Percentiles rank a stretch among this genome's conserved stretches.
Conservation (phyloP, 2,329 filamentous ascomycete genomes). For the Colletotrichum costaricense region DNA sequence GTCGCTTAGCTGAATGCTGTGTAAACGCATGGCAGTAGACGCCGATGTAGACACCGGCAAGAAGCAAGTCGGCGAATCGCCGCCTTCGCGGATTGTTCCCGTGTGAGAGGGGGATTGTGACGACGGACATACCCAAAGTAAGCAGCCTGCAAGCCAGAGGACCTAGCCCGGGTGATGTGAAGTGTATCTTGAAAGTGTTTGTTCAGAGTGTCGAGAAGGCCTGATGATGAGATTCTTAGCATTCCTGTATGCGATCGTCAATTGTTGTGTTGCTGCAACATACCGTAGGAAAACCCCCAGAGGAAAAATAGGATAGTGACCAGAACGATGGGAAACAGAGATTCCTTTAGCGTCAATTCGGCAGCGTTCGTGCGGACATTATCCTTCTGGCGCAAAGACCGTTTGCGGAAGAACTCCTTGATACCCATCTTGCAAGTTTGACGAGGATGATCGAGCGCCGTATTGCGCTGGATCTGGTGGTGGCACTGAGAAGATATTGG, state of each 20-base stretch:
- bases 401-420: slow-evolving; percentile 56
- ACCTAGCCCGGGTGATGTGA: slow-evolving; percentile 53
- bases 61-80: too few relatives aligned
- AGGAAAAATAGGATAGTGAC: slow-evolving; percentile 56
- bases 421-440: slow-evolving; percentile 50
- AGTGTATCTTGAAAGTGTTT: slow-evolving; percentile 61
- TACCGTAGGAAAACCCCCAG: slow-evolving; percentile 37
- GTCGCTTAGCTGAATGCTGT: neutral
- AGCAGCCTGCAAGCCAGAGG: slow-evolving; percentile 58
- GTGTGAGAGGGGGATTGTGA: neutral
- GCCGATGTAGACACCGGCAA: too few relatives aligned
- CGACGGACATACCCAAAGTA: slow-evolving; percentile 39
- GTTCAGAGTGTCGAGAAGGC: slow-evolving; percentile 49
- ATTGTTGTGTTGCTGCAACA: slow-evolving; percentile 33
- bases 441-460: neutral
- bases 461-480: neutral
- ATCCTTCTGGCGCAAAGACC: slow-evolving; percentile 58
- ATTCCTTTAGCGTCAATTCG: slow-evolving; percentile 73
- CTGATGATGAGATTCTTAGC: slow-evolving; percentile 4
- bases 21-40: neutral
- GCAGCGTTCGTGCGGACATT: slow-evolving; percentile 54
- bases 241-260: neutral
- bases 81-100: neutral
- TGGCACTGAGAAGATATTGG: neutral
- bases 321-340: slow-evolving; percentile 73